Evolutionary conservation across 2,329 filamentous ascomycete species (phyloP).

Genomic region (Purpureocillium takamizusanense): DNA sequence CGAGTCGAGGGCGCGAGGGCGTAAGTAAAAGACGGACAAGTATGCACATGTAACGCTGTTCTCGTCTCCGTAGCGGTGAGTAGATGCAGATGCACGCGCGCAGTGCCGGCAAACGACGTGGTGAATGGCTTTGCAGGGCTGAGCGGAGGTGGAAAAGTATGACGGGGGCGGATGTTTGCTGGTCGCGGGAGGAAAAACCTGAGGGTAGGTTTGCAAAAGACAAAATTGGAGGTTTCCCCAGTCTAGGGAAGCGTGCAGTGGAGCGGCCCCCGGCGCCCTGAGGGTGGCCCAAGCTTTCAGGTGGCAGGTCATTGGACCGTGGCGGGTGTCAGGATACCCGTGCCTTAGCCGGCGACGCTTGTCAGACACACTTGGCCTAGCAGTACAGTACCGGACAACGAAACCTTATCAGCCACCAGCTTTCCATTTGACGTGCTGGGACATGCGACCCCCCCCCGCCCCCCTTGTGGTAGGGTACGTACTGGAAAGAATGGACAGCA

Average conservation of each 20-base stretch:
- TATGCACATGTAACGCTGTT: constrained; percentile 1
- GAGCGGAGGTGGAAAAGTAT: constrained; percentile 3
- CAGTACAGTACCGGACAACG: no score
- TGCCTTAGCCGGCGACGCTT: no score
- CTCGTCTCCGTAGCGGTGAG: not conserved
- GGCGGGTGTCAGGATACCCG: no score
- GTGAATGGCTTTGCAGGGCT: constrained; percentile 6
- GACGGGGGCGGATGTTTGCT: constrained; percentile 8
- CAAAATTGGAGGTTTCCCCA: constrained; percentile 20
- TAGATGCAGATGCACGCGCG: constrained; percentile 6
- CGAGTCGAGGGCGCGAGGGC: not conserved
- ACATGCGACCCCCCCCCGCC: no score
- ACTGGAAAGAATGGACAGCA: no score
- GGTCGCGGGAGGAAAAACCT: constrained; percentile 20
- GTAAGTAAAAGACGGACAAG: not conserved
- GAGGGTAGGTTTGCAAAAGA: constrained; percentile 20
- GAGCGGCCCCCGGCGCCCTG: not conserved
- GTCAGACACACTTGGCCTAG: no score
- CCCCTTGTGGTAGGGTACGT: no score
- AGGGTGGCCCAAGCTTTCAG: not conserved
- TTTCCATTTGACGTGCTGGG: no score
- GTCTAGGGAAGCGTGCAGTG: constrained; percentile 4
- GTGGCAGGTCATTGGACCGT: not conserved
- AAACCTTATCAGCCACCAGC: no score
- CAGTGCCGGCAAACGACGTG: constrained; percentile 2